Conservation (phyloP, 305 asterid genomes). For the Andrographis paniculata region DNA sequence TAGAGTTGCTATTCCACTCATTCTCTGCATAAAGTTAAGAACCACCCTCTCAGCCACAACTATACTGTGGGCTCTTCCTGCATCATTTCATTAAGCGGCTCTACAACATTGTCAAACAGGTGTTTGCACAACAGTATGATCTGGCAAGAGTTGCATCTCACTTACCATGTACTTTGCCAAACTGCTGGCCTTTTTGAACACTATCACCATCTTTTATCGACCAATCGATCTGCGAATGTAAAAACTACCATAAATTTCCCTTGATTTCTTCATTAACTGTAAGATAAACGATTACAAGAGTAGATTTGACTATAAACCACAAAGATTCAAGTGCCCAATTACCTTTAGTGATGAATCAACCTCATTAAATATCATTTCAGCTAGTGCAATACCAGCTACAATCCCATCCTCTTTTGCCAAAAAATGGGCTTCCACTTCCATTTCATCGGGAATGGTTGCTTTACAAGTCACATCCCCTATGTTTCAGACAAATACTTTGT, state of each 20-base stretch:
- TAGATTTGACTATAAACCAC: not conserved
- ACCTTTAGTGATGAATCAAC: constrained; percentile 89
- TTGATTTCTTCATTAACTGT: constrained; percentile 7
- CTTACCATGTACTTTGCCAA: constrained; percentile 86
- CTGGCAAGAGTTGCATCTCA: not conserved
- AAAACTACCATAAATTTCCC: constrained; percentile 8
- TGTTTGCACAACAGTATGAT: not conserved
- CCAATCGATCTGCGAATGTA: constrained; percentile 58
- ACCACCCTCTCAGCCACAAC: constrained; percentile 91
- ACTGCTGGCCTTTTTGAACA: constrained; percentile 77
- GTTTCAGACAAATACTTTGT: constrained; percentile 15
- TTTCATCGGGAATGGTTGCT: constrained; percentile 77
- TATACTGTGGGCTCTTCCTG: constrained; percentile 86
- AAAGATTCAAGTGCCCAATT: constrained; percentile 14
- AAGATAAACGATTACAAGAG: not conserved
- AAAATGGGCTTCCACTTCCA: constrained; percentile 87
- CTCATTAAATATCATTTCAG: constrained; percentile 75
- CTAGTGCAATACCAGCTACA: constrained; percentile 79
- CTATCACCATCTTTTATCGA: constrained; percentile 64
- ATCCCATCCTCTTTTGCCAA: constrained; percentile 91
- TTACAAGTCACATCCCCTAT: constrained; percentile 91
- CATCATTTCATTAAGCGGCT: constrained; percentile 14
- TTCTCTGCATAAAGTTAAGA: constrained; percentile 96
- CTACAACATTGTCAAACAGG: constrained; percentile 12
- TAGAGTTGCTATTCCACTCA: constrained; percentile 98